Evolutionary conservation across 2,329 filamentous ascomycete species (phyloP).

Genomic region (Pseudogymnoascus sp.): DNA sequence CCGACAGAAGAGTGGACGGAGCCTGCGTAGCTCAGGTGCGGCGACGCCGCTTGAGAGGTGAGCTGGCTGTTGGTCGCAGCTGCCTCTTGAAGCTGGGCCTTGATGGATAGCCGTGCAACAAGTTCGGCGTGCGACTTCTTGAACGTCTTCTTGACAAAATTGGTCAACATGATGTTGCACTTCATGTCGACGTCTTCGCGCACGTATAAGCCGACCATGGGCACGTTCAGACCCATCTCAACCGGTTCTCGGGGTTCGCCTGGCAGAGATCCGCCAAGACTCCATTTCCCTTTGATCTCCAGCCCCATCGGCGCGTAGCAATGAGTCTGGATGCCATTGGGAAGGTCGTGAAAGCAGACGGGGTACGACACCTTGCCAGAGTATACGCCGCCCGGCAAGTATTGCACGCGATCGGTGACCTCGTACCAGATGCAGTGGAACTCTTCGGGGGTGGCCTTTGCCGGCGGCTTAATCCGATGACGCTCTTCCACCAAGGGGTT

Average conservation of each 20-base stretch:
- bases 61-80: constrained; percentile 19
- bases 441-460: constrained; percentile 62
- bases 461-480: constrained; percentile 57
- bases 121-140: constrained; percentile 66
- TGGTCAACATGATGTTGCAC: constrained; percentile 67
- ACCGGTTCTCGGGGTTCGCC: constrained; percentile 58
- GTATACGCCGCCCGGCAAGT: constrained; percentile 57
- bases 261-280: constrained; percentile 60
- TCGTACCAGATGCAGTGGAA: constrained; percentile 68
- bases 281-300: constrained; percentile 72
- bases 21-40: background rate
- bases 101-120: constrained; percentile 53
- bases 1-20: background rate
- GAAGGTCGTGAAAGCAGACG: constrained; percentile 68
- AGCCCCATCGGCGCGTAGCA: constrained; percentile 75
- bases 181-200: constrained; percentile 79
- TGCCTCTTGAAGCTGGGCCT: constrained; percentile 33
- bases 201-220: constrained; percentile 64
- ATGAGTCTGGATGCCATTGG: constrained; percentile 70
- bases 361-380: constrained; percentile 67
- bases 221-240: constrained; percentile 59
- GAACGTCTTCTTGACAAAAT: constrained; percentile 75
- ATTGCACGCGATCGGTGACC: constrained; percentile 67
- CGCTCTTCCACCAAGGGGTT: constrained; percentile 75
- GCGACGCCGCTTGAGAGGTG: background rate